Evolutionary conservation across 2,329 filamentous ascomycete genomes (phyloP).

Genomic region (Helicocarpus griseus): DNA sequence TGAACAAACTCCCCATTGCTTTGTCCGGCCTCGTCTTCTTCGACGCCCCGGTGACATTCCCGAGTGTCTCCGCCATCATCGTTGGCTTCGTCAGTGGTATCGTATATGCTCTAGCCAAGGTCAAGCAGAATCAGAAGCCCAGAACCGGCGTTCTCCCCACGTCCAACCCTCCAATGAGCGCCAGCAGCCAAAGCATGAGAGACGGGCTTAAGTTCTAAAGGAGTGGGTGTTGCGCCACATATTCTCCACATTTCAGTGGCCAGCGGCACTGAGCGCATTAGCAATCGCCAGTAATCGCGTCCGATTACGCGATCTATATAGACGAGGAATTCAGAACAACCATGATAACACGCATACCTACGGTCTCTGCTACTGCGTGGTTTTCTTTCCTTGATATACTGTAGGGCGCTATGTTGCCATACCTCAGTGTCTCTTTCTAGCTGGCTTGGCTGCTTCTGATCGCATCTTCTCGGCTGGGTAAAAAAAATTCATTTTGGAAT

Average conservation of each 20-base stretch:
- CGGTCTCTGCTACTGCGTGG: too few relatives aligned
- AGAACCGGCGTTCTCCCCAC: slow-evolving; percentile 60
- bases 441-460: too few relatives aligned
- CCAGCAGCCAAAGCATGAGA: slow-evolving; percentile 81
- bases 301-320: background rate
- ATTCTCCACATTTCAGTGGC: background rate
- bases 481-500: background rate
- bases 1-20: slow-evolving; percentile 97
- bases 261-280: background rate
- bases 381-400: too few relatives aligned
- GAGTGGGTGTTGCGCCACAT: background rate
- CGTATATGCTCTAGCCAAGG: slow-evolving; percentile 79
- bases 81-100: slow-evolving; percentile 88
- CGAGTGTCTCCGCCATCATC: slow-evolving; percentile 81
- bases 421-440: too few relatives aligned
- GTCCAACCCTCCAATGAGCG: slow-evolving; percentile 65
- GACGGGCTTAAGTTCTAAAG: slow-evolving; percentile 67
- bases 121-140: slow-evolving; percentile 61
- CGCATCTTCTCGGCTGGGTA: too few relatives aligned
- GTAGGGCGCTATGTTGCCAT: too few relatives aligned
- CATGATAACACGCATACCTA: background rate
- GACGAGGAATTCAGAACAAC: background rate
- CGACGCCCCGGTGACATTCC: slow-evolving; percentile 82
- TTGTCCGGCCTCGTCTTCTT: slow-evolving; percentile 92
- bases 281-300: too few relatives aligned